phyloP scores from a whole-genome alignment of 2,329 filamentous ascomycete genomes.

The Nannizziopsis barbatae region DNA sequence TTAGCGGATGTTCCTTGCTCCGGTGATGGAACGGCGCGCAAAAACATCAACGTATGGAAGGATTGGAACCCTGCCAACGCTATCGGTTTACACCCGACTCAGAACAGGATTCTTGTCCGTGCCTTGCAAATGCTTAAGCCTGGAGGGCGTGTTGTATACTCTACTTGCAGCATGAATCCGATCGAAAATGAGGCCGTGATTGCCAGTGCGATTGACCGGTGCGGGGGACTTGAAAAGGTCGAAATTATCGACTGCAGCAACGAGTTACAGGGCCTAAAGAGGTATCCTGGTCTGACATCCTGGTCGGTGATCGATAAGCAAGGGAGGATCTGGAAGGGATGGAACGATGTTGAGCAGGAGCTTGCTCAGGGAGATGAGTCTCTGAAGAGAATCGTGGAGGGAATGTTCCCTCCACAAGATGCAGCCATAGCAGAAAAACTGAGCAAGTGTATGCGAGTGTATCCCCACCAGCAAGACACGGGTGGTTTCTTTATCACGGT shows the following conservation, averaged over 20 bases:
- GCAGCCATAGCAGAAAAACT: constrained; percentile 56
- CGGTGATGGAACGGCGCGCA: constrained; percentile 84
- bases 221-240: constrained; percentile 71
- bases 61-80: constrained; percentile 86
- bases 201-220: constrained; percentile 75
- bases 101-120: constrained; percentile 79
- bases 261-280: constrained; percentile 63
- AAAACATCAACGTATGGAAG: constrained; percentile 89
- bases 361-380: constrained; percentile 46
- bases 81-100: constrained; percentile 74
- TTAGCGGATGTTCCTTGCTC: constrained; percentile 94
- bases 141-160: constrained; percentile 90
- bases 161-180: constrained; percentile 97
- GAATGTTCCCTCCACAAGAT: constrained; percentile 68
- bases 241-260: constrained; percentile 73
- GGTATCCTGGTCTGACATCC: constrained; percentile 61
- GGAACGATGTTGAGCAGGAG: constrained; percentile 64
- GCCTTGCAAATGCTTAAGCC: constrained; percentile 93
- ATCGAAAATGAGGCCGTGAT: constrained; percentile 94
- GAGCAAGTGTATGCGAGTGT: constrained; percentile 84
- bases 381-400: constrained; percentile 60
- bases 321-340: constrained; percentile 65
- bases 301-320: constrained; percentile 92
- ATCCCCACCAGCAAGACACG: constrained; percentile 90
- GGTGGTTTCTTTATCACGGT: constrained; percentile 97